Evolutionary conservation across 345 rosid genomes (phyloP).

Genomic region (Kernera saxatilis): DNA sequence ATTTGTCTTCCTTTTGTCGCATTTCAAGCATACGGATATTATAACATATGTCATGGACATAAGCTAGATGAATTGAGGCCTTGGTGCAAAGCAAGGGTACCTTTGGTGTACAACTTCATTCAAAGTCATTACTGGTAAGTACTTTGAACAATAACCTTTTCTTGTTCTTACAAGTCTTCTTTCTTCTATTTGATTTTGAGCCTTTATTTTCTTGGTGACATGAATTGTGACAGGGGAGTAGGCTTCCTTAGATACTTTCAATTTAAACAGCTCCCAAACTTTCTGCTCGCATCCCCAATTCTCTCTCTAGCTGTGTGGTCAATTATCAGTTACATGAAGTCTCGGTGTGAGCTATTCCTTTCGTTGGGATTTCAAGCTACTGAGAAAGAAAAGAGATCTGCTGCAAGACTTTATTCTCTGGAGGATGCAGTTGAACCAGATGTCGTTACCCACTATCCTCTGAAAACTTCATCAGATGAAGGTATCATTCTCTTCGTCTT

Average conservation of each 20-base stretch:
- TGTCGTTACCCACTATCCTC: neutral
- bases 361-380: constrained; percentile 67
- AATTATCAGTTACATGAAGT: constrained; percentile 48
- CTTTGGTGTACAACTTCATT: constrained; percentile 71
- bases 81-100: constrained; percentile 82
- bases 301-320: constrained; percentile 65
- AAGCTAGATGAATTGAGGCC: constrained; percentile 55
- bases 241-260: constrained; percentile 89
- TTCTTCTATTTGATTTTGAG: neutral
- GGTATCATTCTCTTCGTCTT: neutral
- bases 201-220: neutral
- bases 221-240: constrained; percentile 57
- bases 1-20: constrained; percentile 67
- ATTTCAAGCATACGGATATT: constrained; percentile 83
- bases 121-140: constrained; percentile 87
- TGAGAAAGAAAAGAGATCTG: constrained; percentile 36
- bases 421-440: constrained; percentile 19
- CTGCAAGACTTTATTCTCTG: constrained; percentile 30
- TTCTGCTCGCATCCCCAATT: constrained; percentile 91
- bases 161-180: constrained; percentile 1
- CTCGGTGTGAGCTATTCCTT: constrained; percentile 43
- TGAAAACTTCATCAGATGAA: constrained; percentile 4
- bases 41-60: constrained; percentile 59
- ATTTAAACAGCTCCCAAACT: constrained; percentile 84
- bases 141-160: neutral